These are phyloP conservation scores for Fusarium longipes DNA, from an alignment of 2,329 filamentous ascomycete species.

Conservation along the genomic window DNA sequence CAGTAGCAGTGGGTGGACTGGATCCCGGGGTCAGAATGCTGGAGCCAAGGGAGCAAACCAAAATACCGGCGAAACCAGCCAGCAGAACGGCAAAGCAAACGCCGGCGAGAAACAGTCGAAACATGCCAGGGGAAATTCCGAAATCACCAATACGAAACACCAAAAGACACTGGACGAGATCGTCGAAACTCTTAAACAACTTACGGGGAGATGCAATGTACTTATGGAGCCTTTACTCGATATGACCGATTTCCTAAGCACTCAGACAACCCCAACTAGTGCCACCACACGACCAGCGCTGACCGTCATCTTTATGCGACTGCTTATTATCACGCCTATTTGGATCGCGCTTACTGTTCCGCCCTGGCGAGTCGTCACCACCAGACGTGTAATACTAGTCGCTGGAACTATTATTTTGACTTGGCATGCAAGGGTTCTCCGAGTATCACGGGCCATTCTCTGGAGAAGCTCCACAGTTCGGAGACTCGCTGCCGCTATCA, in stretches of 20 bases:
- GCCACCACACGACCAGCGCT: constrained; percentile 91
- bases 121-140: constrained; percentile 63
- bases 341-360: constrained; percentile 88
- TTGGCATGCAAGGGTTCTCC: constrained; percentile 89
- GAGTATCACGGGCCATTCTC: constrained; percentile 85
- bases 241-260: constrained; percentile 92
- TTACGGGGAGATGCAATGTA: constrained; percentile 92
- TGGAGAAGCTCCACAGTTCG: constrained; percentile 88
- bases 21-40: constrained; percentile 55
- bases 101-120: constrained; percentile 47
- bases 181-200: constrained; percentile 88
- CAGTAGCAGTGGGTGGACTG: constrained; percentile 81
- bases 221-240: constrained; percentile 88
- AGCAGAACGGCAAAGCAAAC: constrained; percentile 44
- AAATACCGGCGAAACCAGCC: constrained; percentile 31
- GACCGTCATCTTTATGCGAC: constrained; percentile 88
- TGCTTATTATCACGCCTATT: constrained; percentile 86
- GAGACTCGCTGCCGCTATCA: constrained; percentile 75
- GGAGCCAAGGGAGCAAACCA: constrained; percentile 33
- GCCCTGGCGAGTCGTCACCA: constrained; percentile 86
- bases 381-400: constrained; percentile 83
- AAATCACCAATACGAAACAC: constrained; percentile 75
- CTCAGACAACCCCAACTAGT: constrained; percentile 88
- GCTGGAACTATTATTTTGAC: constrained; percentile 88
- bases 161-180: constrained; percentile 98